Evolutionary conservation across 2,329 filamentous ascomycete genomes (phyloP).

Genomic region (Ophiocordyceps robertsii): DNA sequence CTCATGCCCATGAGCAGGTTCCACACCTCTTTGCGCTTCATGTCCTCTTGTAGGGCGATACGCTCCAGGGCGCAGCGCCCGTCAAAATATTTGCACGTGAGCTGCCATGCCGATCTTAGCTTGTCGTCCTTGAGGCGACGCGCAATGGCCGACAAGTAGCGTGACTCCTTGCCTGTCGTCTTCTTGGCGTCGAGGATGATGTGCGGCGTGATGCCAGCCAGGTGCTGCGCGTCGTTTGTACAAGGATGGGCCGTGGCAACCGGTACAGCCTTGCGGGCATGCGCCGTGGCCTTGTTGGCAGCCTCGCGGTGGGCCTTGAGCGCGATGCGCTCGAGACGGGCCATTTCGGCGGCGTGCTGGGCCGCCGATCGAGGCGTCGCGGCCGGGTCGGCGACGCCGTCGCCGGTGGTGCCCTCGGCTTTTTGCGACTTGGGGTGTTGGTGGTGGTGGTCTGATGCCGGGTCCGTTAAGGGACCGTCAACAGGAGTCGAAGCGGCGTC

Average conservation of each 20-base stretch:
- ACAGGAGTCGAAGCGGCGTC: background rate
- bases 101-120: conserved; percentile 54
- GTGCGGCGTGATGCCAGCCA: conserved; percentile 45
- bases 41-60: conserved; percentile 69
- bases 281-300: conserved; percentile 41
- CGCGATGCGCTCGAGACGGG: conserved; percentile 45
- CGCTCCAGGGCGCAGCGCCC: conserved; percentile 75
- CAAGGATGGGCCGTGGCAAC: conserved; percentile 39
- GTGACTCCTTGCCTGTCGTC: conserved; percentile 63
- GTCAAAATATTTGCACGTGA: conserved; percentile 77
- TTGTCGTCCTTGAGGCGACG: conserved; percentile 40
- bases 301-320: conserved; percentile 39
- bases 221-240: conserved; percentile 41
- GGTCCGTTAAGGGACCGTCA: background rate
- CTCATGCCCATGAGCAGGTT: conserved; percentile 49
- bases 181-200: conserved; percentile 68
- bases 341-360: conserved; percentile 45
- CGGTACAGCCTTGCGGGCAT: conserved; percentile 36
- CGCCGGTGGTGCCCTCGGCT: conserved; percentile 7
- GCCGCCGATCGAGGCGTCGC: conserved; percentile 24
- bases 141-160: conserved; percentile 52
- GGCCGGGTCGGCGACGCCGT: conserved; percentile 5
- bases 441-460: background rate
- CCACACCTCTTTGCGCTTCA: conserved; percentile 76
- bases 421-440: no score